Evolutionary conservation across 1,284 basidiomycete genomes (phyloP).

Genomic region (Boletus holoroseus): DNA sequence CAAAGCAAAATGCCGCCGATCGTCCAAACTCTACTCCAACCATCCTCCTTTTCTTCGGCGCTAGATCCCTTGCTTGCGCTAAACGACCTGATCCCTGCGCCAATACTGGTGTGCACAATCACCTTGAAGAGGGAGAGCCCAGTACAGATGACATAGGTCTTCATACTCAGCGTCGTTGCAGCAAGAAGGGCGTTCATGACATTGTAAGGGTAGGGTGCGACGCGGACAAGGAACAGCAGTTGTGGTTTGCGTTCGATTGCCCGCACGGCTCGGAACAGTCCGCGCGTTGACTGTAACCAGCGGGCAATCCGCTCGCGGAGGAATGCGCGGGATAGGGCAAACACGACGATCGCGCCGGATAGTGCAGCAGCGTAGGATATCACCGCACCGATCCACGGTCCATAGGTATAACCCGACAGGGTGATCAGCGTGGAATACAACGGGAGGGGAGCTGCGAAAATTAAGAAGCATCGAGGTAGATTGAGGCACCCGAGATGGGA

Average conservation of each 20-base stretch:
- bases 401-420: conserved; percentile 83
- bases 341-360: conserved; percentile 73
- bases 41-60: conserved; percentile 35
- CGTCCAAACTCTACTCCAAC: conserved; percentile 57
- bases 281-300: conserved; percentile 61
- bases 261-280: conserved; percentile 69
- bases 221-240: conserved; percentile 79
- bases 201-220: conserved; percentile 82
- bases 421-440: conserved; percentile 85
- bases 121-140: conserved; percentile 81
- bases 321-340: conserved; percentile 67
- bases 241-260: conserved; percentile 84
- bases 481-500: conserved; percentile 13
- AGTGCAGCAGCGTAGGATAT: conserved; percentile 85
- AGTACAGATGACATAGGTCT: conserved; percentile 75
- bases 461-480: conserved; percentile 19
- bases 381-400: conserved; percentile 70
- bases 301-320: conserved; percentile 64
- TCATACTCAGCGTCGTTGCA: conserved; percentile 76
- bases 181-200: conserved; percentile 87
- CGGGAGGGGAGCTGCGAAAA: conserved; percentile 63
- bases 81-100: conserved; percentile 79
- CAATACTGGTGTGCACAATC: conserved; percentile 79
- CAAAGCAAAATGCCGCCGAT: conserved; percentile 67
- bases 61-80: conserved; percentile 44